Conservation (phyloP, 2,329 filamentous ascomycete species). For the Talaromyces sp. region DNA sequence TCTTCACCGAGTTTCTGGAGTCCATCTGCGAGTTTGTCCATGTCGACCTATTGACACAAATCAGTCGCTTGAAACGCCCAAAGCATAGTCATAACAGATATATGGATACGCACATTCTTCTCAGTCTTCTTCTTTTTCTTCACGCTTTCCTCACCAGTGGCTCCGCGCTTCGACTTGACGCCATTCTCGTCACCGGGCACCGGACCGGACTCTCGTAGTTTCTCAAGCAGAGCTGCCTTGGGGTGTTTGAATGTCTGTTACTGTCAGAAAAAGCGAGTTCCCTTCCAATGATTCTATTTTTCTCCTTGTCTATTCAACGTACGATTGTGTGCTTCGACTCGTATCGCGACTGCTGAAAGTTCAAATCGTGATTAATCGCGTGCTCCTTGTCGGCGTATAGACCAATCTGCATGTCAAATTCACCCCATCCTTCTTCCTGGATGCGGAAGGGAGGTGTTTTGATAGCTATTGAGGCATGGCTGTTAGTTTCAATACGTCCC, state of each 20-base stretch:
- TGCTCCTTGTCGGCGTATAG: constrained; percentile 86
- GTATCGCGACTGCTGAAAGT: constrained; percentile 79
- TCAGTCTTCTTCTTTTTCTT: constrained; percentile 74
- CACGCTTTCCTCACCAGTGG: constrained; percentile 54
- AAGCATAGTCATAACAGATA: too few species aligned
- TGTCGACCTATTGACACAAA: constrained; percentile 59
- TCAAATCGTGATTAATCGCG: constrained; percentile 79
- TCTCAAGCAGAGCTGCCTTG: constrained; percentile 74
- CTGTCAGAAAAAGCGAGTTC: background rate
- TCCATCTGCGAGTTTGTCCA: constrained; percentile 94
- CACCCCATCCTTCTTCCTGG: constrained; percentile 93
- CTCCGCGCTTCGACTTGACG: constrained; percentile 58
- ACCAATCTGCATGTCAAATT: constrained; percentile 91
- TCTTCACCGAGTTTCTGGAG: constrained; percentile 88
- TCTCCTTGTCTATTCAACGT: constrained; percentile 30
- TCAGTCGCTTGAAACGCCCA: too few species aligned
- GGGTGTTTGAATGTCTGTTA: constrained; percentile 80
- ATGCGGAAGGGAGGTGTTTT: constrained; percentile 83
- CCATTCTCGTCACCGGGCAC: constrained; percentile 70
- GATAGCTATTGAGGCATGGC: constrained; percentile 57
- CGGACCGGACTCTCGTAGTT: constrained; percentile 77
- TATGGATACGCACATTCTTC: constrained; percentile 48
- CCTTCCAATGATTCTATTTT: background rate
- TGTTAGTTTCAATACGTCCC: background rate
- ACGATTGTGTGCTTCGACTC: constrained; percentile 75